Evolutionary conservation across 2,329 filamentous ascomycete genomes (phyloP), one percentile per base, ranked within the genome.

Genomic region (Fusarium austroafricanum): DNA sequence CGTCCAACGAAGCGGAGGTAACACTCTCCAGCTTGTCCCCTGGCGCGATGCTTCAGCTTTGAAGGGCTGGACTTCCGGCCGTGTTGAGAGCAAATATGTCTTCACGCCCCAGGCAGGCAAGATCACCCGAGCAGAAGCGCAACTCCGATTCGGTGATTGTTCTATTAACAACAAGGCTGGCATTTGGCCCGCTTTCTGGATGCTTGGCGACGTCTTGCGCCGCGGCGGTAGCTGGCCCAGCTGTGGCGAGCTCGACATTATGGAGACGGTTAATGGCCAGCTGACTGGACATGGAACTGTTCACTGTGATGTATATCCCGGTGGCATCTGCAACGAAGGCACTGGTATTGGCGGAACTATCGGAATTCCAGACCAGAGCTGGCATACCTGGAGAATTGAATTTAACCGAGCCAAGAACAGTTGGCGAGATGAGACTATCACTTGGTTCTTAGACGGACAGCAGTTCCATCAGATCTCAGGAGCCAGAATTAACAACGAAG

Each of bases 1-100:
- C 73, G 71, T 84, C 5, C 84, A 86, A 71, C 77, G 83, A 44
- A 83, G 81, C 17, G 84, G 84, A 5, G 84, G 82, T 11, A 65
- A 75, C 6, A 86, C 84, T 0, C 74, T 86, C 5, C 84, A 86
- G 73, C 77, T 86, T 47, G 80, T 86, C 0, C 84, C 84, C 1
- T 80, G 79, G 71, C 73, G 75, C 18, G 77, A 81, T 39, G 42
- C 59, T 8, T 71, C 70, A 3, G 61, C 72, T 23, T 65, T 67
- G 2, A 77, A 77, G 5, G 71, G 76, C 12, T 86, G 84, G 84
- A 85, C 83, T 0, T 85, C 83, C 1, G 83, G 80, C 2, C 81
- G 84, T 15, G 72, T 86, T 55, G 84, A 86, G 74, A 80, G 79
- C 61, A 79, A 75, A 44, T 81, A 82, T 61, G 78, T 79, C 7